Evolutionary conservation across 2,329 filamentous ascomycete genomes (phyloP).

Genomic region (Verticillium tricorpus): DNA sequence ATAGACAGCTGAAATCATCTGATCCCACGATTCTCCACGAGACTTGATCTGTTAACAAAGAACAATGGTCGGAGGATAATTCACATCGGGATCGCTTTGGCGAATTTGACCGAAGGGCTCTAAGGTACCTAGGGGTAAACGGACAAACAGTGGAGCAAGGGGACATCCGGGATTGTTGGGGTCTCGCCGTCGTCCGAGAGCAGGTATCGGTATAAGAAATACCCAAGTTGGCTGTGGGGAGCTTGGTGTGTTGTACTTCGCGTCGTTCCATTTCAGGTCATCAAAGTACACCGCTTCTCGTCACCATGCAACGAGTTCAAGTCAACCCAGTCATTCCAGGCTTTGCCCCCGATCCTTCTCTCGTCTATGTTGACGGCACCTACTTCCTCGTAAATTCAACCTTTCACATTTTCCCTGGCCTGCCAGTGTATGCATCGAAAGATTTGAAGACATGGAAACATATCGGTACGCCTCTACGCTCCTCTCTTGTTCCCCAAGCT

Average conservation of each 20-base stretch:
- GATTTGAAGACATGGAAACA: conserved; percentile 25
- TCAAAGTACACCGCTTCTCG: not conserved
- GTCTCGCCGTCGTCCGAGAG: not conserved
- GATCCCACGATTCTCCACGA: not conserved
- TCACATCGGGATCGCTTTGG: not conserved
- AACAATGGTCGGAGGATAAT: not conserved
- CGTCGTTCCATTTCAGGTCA: not conserved
- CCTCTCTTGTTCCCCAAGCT: not conserved
- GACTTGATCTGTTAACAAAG: not conserved
- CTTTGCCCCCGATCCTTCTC: conserved; percentile 24
- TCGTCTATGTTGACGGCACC: conserved; percentile 19
- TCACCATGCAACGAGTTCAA: not conserved
- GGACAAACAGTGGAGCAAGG: not conserved
- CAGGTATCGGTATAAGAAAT: not conserved
- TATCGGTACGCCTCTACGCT: conserved; percentile 11
- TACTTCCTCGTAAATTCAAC: conserved; percentile 45
- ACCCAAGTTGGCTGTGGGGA: not conserved
- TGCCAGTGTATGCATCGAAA: conserved; percentile 32
- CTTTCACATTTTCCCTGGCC: conserved; percentile 58
- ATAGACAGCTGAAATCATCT: not conserved
- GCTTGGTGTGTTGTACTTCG: not conserved
- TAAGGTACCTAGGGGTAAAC: too few species aligned
- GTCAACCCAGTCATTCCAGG: conserved; percentile 24
- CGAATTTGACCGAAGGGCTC: not conserved
- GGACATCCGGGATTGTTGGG: not conserved